Evolutionary conservation across 345 rosid species (phyloP), one percentile per base, ranked within the genome.

Genomic region (Bruguiera gymnorhiza): DNA sequence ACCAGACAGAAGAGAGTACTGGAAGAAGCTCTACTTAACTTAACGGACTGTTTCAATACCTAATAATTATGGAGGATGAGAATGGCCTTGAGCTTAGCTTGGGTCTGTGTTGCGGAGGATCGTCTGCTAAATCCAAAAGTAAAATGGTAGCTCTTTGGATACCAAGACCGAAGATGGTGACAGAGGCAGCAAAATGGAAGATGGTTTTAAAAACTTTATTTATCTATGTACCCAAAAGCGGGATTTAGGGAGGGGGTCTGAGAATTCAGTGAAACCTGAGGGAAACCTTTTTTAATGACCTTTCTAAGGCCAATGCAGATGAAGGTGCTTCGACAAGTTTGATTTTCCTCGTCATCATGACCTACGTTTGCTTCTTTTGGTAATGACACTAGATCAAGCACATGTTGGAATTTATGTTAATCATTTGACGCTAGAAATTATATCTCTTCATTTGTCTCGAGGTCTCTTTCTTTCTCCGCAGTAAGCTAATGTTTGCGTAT

Each of bases 41-140:
- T 55, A 3, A 26, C 4, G 23, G 29, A 55, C 59, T n/a, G 15
- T 55, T 23, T n/a, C 13, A 21, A 55, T 0, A n/a, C 9, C n/a
- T 63, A 6, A 37, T 51, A 62, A 76, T 62, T 37, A 91, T 95
- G 98, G 98, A 90, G 54, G 94, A 92, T 39, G 97, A 92, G 62
- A 88, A 83, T 78, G 98, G 92, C 51, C 96, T 92, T 59, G 97
- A 90, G 83, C 97, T 95, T 62, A 88, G 99, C 80, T 87, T 92
- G 83, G 99, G 96, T 75, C 85, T 95, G 31, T 86, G 94, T 72
- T 90, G 82, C 82, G 96, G 97, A 73, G 91, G 92, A 63, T 85
- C 92, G 74, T 79, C 91, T 46, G 83, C 80, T 20, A 89, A 87
- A 78, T 79, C 81, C 51, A 95, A 87, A 83, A 89, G 84, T 39